Evolutionary conservation across 768 basidiomycete genomes (phyloP), one percentile per base, ranked within the genome.

Genomic region (Trametes cingulata): DNA sequence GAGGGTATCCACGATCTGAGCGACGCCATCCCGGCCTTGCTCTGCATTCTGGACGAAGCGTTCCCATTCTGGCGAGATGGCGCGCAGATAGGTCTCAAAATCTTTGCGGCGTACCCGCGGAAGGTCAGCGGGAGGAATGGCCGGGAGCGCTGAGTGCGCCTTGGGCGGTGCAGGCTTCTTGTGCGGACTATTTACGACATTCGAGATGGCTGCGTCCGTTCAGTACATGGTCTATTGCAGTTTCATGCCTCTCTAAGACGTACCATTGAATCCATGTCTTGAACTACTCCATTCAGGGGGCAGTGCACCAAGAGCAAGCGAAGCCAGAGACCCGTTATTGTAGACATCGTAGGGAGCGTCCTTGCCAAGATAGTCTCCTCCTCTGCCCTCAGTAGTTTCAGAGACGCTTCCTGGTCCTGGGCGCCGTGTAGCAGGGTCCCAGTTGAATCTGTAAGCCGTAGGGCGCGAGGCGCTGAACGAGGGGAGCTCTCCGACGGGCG

Each of bases 161-260:
- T 96, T 92, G 29, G 95, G 90, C 13, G 95, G 93, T 7, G 90
- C 88, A 48, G 90, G 87, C 36, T 80, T 82, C 74, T 88, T 90
- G 68, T 89, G 87, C 0, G 95, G 95, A 67, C 90, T 94, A 68
- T 95, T 95, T 52, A 97, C 82, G 25, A 97, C 91, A 17, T 92
- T 95, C 9, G 95, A 95, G 64, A 97, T 95, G 39, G 94, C 95
- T 97, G 71, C 14, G 47, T 35, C 19, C n/a, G 24, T 58, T 59
- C 12, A 67, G 49, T 41, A 65, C 65, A 49, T 36, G 52, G 12
- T 7, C 10, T 33, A 20, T 9, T 27, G 22, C 3, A 19, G 50
- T 33, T 39, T 37, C 27, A 10, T 2, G 20, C 6, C 42, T 61
- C 25, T 22, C 35, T 46, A 40, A 15, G 27, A 73, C 84, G 57